Evolutionary conservation across 1,284 basidiomycete genomes (phyloP), one percentile per base, ranked within the genome.

Genomic region (Vanrija sp.): DNA sequence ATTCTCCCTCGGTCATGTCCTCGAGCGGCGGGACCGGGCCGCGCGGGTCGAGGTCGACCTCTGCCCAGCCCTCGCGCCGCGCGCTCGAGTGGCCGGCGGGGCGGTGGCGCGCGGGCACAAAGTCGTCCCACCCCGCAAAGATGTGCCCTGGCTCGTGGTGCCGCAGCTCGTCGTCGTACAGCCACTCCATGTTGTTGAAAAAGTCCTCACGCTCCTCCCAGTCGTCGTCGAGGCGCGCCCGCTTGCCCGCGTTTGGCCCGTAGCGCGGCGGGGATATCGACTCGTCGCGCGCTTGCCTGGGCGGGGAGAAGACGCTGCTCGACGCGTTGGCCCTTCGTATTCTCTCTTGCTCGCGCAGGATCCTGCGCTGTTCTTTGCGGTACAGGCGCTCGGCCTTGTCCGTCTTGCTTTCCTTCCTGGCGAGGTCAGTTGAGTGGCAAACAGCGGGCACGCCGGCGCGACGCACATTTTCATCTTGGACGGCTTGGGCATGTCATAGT

Each of bases 241-340:
- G 9, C 15, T 27, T 12, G 42, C 49, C 49, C 1, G 41, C 36
- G 41, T 42, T 41, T 1, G 49, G 37, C 6, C 50, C 45, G 25
- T 62, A 53, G 1, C 64, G 47, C 27, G 66, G 64, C 2, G 65
- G 66, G 4, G 66, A 60, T 12, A 64, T 62, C 0, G 62, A 62
- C 27, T 64, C 68, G 2, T 41, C 27, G 27, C 58, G 38, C 18
- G 43, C 5, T 3, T 20, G 18, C 14, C 61, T 48, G n/a, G 60
- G 64, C 19, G 64, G 61, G 2, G 64, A 60, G 20, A 61, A 58
- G 18, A 53, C 57, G 38, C 54, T 55, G 60, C 39, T 14, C n/a
- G 20, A 18, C 15, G 25, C 67, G 48, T 73, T 73, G 0, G 69
- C 71, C 10, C 68, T 60, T 3, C 56, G 53, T 8, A 71, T 69